Evolutionary conservation across 257 asterid species (phyloP).

Genomic region (Ehretia macrophylla): DNA sequence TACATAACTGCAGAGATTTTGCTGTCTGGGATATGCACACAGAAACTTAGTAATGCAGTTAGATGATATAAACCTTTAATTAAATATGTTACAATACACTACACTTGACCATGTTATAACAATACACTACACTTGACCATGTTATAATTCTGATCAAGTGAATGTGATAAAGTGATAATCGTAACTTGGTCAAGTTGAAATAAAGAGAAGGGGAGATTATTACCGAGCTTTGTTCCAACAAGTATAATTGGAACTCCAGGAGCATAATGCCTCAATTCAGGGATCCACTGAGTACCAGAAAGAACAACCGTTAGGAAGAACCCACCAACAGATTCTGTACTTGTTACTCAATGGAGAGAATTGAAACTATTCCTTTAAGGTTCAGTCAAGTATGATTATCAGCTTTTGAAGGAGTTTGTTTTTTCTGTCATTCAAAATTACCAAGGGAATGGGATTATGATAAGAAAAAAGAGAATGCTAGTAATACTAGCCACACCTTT

Average conservation of each 20-base stretch:
- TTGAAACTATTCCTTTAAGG: neutral
- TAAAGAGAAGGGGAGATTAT: constrained; percentile 24
- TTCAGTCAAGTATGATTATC: too few species aligned
- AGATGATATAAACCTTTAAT: neutral
- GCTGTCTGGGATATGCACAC: too few species aligned
- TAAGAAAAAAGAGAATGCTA: too few species aligned
- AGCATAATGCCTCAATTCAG: constrained; percentile 91
- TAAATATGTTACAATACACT: too few species aligned
- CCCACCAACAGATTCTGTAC: constrained; percentile 8
- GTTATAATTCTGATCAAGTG: too few species aligned
- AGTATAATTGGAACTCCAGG: constrained; percentile 87
- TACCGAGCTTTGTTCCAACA: constrained; percentile 95
- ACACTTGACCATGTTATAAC: too few species aligned
- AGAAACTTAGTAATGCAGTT: neutral
- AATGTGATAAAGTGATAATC: too few species aligned
- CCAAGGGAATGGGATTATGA: too few species aligned
- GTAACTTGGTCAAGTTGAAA: neutral
- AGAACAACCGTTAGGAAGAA: constrained; percentile 10
- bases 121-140: too few species aligned
- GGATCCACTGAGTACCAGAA: constrained; percentile 70
- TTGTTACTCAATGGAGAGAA: neutral
- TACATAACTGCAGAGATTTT: too few species aligned
- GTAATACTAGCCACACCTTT: constrained; percentile 40
- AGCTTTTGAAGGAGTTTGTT: too few species aligned
- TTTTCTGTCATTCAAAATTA: too few species aligned